Conservation (phyloP, 2,329 filamentous ascomycete genomes). For the Alternaria alternata region DNA sequence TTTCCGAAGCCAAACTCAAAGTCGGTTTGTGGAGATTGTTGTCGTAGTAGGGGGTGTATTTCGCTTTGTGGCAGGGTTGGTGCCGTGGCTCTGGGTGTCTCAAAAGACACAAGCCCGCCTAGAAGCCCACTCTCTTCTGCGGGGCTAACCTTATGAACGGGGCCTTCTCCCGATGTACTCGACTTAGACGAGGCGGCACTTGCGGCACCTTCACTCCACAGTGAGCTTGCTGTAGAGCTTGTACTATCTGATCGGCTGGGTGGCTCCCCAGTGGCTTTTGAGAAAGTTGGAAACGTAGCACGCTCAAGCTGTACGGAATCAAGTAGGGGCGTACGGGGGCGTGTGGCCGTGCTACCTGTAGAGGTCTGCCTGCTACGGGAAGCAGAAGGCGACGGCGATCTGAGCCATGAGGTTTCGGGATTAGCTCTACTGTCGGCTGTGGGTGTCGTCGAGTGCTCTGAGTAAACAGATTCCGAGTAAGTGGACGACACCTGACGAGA, state of each 20-base stretch:
- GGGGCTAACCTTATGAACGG: conserved; percentile 20
- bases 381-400: conserved; percentile 24
- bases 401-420: conserved; percentile 31
- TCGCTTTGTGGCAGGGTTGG: conserved; percentile 15
- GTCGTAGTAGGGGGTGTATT: conserved; percentile 19
- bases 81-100: conserved; percentile 13
- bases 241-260: conserved; percentile 42
- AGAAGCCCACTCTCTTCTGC: conserved; percentile 39
- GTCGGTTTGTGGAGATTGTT: conserved; percentile 7
- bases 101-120: conserved; percentile 39
- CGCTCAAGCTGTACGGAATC: conserved; percentile 32
- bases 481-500: conserved; percentile 2
- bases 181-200: conserved; percentile 43
- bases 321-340: conserved; percentile 34
- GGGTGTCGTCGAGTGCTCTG: conserved; percentile 22
- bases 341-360: conserved; percentile 19
- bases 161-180: conserved; percentile 28
- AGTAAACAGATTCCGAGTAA: conserved; percentile 9
- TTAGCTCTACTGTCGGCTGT: conserved; percentile 24
- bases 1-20: conserved; percentile 19
- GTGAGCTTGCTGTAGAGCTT: conserved; percentile 32
- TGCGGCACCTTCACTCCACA: conserved; percentile 41
- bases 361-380: conserved; percentile 20
- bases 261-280: conserved; percentile 3
- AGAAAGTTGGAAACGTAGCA: conserved; percentile 4